These are phyloP conservation scores for Irpex sp. DNA, from an alignment of 1,284 basidiomycete species.

Conservation along the genomic window DNA sequence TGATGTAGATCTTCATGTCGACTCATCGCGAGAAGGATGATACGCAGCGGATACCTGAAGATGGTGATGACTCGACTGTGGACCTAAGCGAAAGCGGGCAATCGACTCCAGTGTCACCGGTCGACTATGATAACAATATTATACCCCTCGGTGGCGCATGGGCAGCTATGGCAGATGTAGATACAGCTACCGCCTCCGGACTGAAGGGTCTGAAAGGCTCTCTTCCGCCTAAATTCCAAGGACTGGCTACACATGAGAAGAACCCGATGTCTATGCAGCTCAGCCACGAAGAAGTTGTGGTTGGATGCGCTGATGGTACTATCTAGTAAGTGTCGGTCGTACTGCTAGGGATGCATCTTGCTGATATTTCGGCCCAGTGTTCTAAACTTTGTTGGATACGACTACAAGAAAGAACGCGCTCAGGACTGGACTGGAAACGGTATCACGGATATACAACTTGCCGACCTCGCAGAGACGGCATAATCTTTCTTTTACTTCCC, in stretches of 20 bases:
- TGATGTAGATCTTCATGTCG: slow-evolving; percentile 67
- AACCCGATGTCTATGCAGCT: slow-evolving; percentile 88
- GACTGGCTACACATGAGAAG: slow-evolving; percentile 77
- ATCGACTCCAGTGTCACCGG: slow-evolving; percentile 26
- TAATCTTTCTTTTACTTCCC: not conserved
- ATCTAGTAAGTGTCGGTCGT: slow-evolving; percentile 62
- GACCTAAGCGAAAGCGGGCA: slow-evolving; percentile 15
- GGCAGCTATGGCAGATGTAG: slow-evolving; percentile 51
- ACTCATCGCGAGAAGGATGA: slow-evolving; percentile 62
- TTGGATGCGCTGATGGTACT: slow-evolving; percentile 84
- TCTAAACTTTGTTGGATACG: slow-evolving; percentile 72
- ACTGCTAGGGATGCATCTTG: not conserved
- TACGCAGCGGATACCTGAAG: slow-evolving; percentile 18
- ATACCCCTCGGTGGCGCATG: slow-evolving; percentile 64
- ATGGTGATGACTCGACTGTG: slow-evolving; percentile 28
- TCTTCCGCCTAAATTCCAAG: slow-evolving; percentile 62
- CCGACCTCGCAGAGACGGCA: not conserved
- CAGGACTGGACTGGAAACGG: not conserved
- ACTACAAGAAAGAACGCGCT: slow-evolving; percentile 37
- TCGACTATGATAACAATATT: slow-evolving; percentile 62
- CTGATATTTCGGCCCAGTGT: slow-evolving; percentile 41
- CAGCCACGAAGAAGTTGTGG: slow-evolving; percentile 81
- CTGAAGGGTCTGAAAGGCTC: slow-evolving; percentile 57
- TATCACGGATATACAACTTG: not conserved
- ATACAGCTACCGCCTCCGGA: slow-evolving; percentile 28